These are phyloP conservation scores for Fusarium sacchari DNA, from an alignment of 2,329 filamentous ascomycete species.

Conservation along the genomic window DNA sequence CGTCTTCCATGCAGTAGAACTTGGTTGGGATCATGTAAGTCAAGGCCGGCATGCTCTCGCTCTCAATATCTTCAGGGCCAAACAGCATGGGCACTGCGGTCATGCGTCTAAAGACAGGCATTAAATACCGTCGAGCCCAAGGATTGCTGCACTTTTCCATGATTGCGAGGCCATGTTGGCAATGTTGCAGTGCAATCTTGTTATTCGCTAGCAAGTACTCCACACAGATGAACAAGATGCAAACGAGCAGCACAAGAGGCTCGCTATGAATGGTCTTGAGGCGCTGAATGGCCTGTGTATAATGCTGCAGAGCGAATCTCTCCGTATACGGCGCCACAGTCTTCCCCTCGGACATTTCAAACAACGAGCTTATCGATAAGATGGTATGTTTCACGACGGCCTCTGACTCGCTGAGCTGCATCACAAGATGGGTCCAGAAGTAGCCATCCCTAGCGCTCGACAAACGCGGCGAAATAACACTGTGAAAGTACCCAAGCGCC, in stretches of 20 bases:
- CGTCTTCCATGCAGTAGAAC: not conserved
- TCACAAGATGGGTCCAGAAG: constrained; percentile 25
- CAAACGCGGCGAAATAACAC: constrained; percentile 4
- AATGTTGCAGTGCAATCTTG: constrained; percentile 2
- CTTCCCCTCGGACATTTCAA: not conserved
- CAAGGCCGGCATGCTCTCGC: not conserved
- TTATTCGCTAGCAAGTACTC: not conserved
- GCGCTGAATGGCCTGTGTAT: constrained; percentile 9
- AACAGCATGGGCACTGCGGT: constrained; percentile 9
- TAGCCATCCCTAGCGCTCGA: constrained; percentile 6
- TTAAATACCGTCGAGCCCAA: not conserved
- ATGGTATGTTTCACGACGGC: constrained; percentile 12
- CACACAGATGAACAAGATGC: constrained; percentile 14
- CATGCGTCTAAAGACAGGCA: constrained; percentile 13
- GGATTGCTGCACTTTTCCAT: not conserved
- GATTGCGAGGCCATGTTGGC: not conserved
- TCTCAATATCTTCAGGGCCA: not conserved
- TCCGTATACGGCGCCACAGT: not conserved
- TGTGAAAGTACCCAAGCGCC: constrained; percentile 15
- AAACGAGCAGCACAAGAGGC: not conserved
- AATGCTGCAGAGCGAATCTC: constrained; percentile 7
- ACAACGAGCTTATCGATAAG: constrained; percentile 24
- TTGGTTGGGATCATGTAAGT: not conserved
- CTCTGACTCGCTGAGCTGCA: constrained; percentile 18
- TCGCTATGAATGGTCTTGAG: not conserved